phyloP scores from a whole-genome alignment of 164 flowering plant species.

The Magnolia changhungtana region DNA sequence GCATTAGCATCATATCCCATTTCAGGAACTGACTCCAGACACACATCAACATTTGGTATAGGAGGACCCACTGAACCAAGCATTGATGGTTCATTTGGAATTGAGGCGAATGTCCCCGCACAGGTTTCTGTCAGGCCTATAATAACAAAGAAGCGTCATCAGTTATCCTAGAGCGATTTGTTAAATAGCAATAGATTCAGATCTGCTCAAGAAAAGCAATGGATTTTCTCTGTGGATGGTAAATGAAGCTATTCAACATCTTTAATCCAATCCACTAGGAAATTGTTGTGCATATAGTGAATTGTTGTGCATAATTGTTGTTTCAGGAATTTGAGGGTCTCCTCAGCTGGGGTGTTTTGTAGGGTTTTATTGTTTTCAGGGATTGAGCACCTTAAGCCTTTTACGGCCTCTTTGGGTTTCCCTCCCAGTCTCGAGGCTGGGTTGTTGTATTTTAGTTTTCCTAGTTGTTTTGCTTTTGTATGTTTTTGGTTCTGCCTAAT shows the following conservation, averaged over 20 bases:
- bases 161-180: not conserved
- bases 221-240: too few relatives aligned
- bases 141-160: conserved; percentile 14
- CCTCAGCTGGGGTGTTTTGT: too few relatives aligned
- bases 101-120: conserved; percentile 88
- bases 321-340: too few relatives aligned
- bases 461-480: too few relatives aligned
- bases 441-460: too few relatives aligned
- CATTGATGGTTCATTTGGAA: conserved; percentile 74
- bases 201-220: not conserved
- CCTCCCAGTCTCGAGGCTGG: too few relatives aligned
- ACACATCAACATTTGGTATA: conserved; percentile 76
- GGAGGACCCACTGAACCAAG: conserved; percentile 98
- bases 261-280: not conserved
- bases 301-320: not conserved
- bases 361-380: too few relatives aligned
- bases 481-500: too few relatives aligned
- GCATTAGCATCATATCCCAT: conserved; percentile 96
- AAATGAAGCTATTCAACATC: too few relatives aligned
- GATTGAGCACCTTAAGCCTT: too few relatives aligned
- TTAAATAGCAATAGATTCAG: not conserved
- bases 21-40: conserved; percentile 96
- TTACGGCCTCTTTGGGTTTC: too few relatives aligned
- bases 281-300: not conserved
- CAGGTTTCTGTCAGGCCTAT: conserved; percentile 94